Evolutionary conservation across 306 rosid species (phyloP).

Genomic region (Gynostemma pentaphyllum): DNA sequence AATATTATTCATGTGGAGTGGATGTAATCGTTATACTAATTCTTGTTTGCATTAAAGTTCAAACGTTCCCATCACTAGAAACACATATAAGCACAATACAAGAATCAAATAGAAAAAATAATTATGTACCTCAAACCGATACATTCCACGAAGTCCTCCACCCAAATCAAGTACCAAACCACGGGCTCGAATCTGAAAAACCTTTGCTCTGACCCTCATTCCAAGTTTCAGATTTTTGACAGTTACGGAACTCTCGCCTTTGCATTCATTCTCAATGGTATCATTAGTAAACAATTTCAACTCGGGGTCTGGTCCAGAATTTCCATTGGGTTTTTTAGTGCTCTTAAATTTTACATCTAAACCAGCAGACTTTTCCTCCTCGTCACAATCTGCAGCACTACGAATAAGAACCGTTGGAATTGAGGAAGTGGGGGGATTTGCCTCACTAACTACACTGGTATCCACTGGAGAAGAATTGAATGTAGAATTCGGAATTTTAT

Average conservation of each 20-base stretch:
- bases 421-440: slow-evolving; percentile 25
- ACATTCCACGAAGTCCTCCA: slow-evolving; percentile 74
- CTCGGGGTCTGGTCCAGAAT: slow-evolving; percentile 19
- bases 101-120: background rate
- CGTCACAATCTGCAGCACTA: slow-evolving; percentile 76
- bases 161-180: slow-evolving; percentile 93
- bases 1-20: background rate
- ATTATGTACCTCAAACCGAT: slow-evolving; percentile 58
- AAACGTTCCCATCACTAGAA: background rate
- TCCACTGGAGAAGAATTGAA: slow-evolving; percentile 23
- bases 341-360: slow-evolving; percentile 24
- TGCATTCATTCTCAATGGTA: slow-evolving; percentile 15
- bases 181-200: slow-evolving; percentile 60
- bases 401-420: slow-evolving; percentile 60
- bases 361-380: slow-evolving; percentile 54
- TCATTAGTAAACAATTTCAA: slow-evolving; percentile 14
- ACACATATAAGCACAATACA: background rate
- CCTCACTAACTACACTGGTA: slow-evolving; percentile 21
- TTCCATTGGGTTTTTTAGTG: slow-evolving; percentile 10
- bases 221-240: slow-evolving; percentile 52
- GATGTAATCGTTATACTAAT: background rate
- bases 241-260: slow-evolving; percentile 19
- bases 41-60: background rate
- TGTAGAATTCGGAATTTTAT: slow-evolving; percentile 26
- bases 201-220: slow-evolving; percentile 50